Base-by-base conservation (phyloP, 768 basidiomycete genomes). In the Phaeotremella skinneri region DNA sequence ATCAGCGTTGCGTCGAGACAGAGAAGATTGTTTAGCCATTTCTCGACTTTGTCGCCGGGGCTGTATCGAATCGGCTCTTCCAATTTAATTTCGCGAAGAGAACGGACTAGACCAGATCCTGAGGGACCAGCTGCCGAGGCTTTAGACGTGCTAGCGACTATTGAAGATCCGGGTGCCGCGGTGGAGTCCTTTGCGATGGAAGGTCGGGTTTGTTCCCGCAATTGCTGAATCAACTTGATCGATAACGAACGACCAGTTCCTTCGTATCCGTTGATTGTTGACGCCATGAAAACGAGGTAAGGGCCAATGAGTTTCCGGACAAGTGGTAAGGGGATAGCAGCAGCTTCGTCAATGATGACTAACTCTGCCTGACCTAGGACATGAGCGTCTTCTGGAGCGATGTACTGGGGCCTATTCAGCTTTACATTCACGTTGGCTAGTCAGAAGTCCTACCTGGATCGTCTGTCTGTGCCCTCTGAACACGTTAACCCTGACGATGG, bases 231-330 rank as follows among this genome's bases (percentile, higher is more conserved):
- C 57, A 99, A 88, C 78, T 99, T 99, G 61, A 99, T 87, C 48
- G 92, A 96, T 49, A 99, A 85, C 0, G 93, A 97, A 26, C 96
- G 89, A n/a, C 96, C 96, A 0, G 96, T 98, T 26, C 96, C 96
- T 82, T 98, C 96, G 78, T 99, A 99, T 39, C 96, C 96, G 75
- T 97, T 98, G 79, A 99, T 92, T 0, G 96, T 99, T n/a, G 92
- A 96, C 1, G 96, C 90, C 82, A 98, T 87, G 81, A 98, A 98
- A 51, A 98, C 92, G 32, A 98, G 88, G 79, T 98, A 98, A 0
- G 82, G 82, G 0, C 96, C 96, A 55, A 99, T 85, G 62, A 99
- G 88, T 68, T 91, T 90, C 56, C 89, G 86, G 17, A 99, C 94
- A 32, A 99, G 86, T 1, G 94, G 92, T 17, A 98, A 84, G 0